Evolutionary conservation across 164 flowering plant species (phyloP), one percentile per base, ranked within the genome.

Genomic region (Tinospora cordifolia): DNA sequence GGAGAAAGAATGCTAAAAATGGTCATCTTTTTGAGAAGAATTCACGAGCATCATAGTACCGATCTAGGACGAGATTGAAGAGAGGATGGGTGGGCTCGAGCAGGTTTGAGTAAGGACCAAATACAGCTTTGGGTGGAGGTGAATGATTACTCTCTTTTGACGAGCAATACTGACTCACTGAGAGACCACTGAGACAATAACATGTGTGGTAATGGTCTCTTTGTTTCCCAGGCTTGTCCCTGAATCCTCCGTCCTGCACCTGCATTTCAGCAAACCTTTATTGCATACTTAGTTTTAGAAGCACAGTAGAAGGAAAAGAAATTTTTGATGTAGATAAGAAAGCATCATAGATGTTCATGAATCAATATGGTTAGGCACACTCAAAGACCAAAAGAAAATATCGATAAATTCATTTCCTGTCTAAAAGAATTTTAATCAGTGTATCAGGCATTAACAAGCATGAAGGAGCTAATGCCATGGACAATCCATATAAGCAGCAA

Each of bases 161-260:
- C 75, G 78, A 73, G 76, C 84, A 75, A 76, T 89, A 72, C 68
- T 92, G 99, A 73, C 90, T 73, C 49, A 86, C 79, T 0, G 97
- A 87, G 21, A 94, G 89, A 51, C 99, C 97, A 63, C 98, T 90
- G 13, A 92, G 84, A 74, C 92, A 88, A 70, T 94, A 94, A 77
- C 99, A 92, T 7, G 98, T 88, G 82, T 90, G 98, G 62, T 94
- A 92, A 68, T 73, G 81, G 78, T 94, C 98, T 79, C 89, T 84
- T 14, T 41, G 19, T 74, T 89, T 88, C 68, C 97, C 91, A 8
- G 95, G 99, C 73, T 94, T 94, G 83, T 94, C 98, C 75, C 81
- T 82, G 75, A 94, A 81, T 21, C 99, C 98, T 54, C 97, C 97
- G 15, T 84, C 81, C 51, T 40, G 77, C 21, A 75, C 79, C 93